phyloP scores from a whole-genome alignment of 192 early-diverging fungal genomes.

The Coemansia sp. region DNA sequence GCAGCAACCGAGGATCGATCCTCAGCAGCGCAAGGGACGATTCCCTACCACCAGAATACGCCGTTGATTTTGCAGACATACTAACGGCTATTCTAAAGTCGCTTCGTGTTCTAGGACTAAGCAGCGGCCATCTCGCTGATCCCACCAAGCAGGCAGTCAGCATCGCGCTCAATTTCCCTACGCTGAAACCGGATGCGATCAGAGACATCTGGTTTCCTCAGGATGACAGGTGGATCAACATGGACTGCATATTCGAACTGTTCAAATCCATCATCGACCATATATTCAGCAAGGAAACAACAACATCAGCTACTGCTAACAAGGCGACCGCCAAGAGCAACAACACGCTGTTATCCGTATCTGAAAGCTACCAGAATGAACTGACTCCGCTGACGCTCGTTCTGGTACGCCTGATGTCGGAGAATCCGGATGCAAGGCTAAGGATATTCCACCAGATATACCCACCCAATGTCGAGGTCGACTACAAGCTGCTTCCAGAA shows the following conservation, averaged over 20 bases:
- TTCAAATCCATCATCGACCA: constrained; percentile 13
- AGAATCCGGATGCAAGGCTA: constrained; percentile 25
- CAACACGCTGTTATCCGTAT: not conserved
- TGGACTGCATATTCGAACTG: constrained; percentile 11
- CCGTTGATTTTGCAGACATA: constrained; percentile 17
- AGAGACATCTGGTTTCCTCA: constrained; percentile 28
- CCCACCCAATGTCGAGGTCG: constrained; percentile 9
- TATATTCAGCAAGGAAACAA: constrained; percentile 3
- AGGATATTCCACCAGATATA: constrained; percentile 30
- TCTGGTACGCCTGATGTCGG: constrained; percentile 33
- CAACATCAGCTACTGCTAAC: not conserved
- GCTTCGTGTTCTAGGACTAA: constrained; percentile 7
- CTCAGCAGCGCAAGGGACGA: constrained; percentile 9
- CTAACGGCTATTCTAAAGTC: constrained; percentile 20
- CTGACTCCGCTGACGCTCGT: constrained; percentile 39
- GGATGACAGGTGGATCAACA: constrained; percentile 10
- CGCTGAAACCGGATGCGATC: constrained; percentile 12
- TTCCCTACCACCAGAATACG: constrained; percentile 25
- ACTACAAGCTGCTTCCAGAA: constrained; percentile 36
- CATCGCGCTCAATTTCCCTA: constrained; percentile 42
- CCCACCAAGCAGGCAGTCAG: constrained; percentile 36
- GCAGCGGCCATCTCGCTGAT: constrained; percentile 16
- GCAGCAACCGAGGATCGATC: not conserved
- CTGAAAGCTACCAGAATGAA: constrained; percentile 16
- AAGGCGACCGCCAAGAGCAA: not conserved